Percentiles rank a stretch among this genome's conserved stretches.
Conservation (phyloP, 2,329 filamentous ascomycete species). For the Mycosphaerella sp. region DNA sequence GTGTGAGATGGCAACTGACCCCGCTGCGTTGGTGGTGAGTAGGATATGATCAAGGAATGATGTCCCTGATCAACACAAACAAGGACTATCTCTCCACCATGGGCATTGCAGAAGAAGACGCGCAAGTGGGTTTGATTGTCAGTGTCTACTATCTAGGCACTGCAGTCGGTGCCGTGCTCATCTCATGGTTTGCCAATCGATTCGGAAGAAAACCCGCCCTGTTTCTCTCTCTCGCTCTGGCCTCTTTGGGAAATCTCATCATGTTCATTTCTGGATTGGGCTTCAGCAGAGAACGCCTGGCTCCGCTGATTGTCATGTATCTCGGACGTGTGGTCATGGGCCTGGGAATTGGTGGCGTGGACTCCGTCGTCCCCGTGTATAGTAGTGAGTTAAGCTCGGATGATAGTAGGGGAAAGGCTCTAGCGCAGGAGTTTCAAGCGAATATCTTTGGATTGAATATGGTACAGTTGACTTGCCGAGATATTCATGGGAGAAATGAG, state of each 20-base stretch:
- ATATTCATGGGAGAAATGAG: too few relatives aligned
- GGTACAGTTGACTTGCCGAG: constrained; percentile 14
- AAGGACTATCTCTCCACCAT: constrained; percentile 52
- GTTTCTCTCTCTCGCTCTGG: constrained; percentile 49
- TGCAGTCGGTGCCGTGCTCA: constrained; percentile 50
- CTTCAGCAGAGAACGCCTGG: constrained; percentile 32
- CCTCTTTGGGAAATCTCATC: constrained; percentile 51
- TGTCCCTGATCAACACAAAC: constrained; percentile 52
- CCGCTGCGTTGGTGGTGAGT: constrained; percentile 1
- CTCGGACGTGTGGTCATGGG: constrained; percentile 50
- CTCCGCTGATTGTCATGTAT: constrained; percentile 43
- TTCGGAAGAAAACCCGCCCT: constrained; percentile 51
- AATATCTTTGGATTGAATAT: constrained; percentile 58
- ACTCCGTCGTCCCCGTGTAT: constrained; percentile 56
- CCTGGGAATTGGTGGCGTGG: constrained; percentile 54
- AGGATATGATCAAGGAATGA: constrained; percentile 42
- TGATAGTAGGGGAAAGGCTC: constrained; percentile 50
- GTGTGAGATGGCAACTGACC: constrained; percentile 25
- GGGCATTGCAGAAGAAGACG: constrained; percentile 46
- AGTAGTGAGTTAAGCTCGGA: constrained; percentile 53
- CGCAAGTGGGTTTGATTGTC: constrained; percentile 54
- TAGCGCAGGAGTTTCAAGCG: constrained; percentile 58
- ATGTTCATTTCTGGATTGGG: constrained; percentile 55
- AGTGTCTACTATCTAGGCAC: constrained; percentile 59
- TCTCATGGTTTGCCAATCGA: constrained; percentile 50